A percentile compares a stretch with the other conserved stretches of the same genome.
phyloP scores from a whole-genome alignment of 139 green algal species.

The Coccomyxa sp. region DNA sequence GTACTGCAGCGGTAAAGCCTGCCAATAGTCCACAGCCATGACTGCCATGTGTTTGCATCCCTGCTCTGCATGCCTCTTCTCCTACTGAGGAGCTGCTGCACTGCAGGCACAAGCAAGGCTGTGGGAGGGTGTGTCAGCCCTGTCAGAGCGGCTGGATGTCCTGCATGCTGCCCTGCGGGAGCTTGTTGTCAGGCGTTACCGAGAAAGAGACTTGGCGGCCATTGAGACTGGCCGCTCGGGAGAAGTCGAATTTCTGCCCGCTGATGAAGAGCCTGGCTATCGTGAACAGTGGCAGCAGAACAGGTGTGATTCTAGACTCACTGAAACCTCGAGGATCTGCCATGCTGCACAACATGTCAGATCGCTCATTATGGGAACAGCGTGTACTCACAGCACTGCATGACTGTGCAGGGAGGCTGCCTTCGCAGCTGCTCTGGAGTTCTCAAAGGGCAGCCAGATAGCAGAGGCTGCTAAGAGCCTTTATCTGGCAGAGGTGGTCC shows the following conservation, averaged over 20 bases:
- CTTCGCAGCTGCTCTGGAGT: constrained; percentile 6
- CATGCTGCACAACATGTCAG: background rate
- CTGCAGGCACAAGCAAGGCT: constrained; percentile 12
- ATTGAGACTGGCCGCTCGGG: constrained; percentile 9
- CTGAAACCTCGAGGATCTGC: background rate
- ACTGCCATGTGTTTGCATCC: too few species aligned
- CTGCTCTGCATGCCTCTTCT: too few species aligned
- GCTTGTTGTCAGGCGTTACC: constrained; percentile 14
- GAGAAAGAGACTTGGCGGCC: constrained; percentile 2
- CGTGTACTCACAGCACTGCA: too few species aligned
- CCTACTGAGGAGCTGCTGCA: background rate
- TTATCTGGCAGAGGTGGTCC: constrained; percentile 11
- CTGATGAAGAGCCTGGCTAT: constrained; percentile 11
- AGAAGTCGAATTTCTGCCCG: constrained; percentile 2
- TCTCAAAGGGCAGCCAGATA: background rate
- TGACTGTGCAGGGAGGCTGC: constrained; percentile 6
- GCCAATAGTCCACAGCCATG: too few species aligned
- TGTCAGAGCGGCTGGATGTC: constrained; percentile 4
- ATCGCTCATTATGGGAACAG: background rate
- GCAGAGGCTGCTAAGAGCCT: background rate
- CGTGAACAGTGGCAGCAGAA: background rate
- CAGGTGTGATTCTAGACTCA: background rate
- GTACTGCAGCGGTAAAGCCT: too few species aligned
- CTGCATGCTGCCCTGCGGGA: constrained; percentile 9
- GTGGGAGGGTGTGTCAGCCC: background rate